Evolutionary conservation across 495 filamentous ascomycete species (phyloP).

Genomic region (Aspergillus saccharolyticus): DNA sequence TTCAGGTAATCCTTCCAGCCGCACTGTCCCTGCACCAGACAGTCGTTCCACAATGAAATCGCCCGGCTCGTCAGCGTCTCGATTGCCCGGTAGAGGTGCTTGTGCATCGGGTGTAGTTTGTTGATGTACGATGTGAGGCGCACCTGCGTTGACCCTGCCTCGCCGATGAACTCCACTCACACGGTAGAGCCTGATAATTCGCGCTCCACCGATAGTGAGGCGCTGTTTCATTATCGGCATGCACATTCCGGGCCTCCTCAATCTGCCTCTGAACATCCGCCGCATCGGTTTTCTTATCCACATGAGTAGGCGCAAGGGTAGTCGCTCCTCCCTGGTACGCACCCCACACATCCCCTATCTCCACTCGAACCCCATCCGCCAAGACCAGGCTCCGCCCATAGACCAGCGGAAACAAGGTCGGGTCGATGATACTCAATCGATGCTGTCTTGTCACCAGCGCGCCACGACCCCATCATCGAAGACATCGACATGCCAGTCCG

Average conservation of each 20-base stretch:
- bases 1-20: too few relatives aligned
- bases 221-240: background rate
- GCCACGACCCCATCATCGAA: conserved; percentile 9
- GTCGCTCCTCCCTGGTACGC: background rate
- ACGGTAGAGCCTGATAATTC: conserved; percentile 57
- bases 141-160: conserved; percentile 7
- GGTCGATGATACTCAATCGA: conserved; percentile 3
- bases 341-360: background rate
- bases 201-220: conserved; percentile 4
- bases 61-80: conserved; percentile 6
- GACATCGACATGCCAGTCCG: conserved; percentile 31
- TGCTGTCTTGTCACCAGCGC: conserved; percentile 12
- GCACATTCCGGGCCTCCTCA: background rate
- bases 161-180: conserved; percentile 42
- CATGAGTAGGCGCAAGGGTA: too few relatives aligned
- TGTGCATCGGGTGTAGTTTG: conserved; percentile 48
- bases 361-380: background rate
- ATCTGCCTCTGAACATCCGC: background rate
- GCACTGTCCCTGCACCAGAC: too few relatives aligned
- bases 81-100: conserved; percentile 7
- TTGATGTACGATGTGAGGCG: conserved; percentile 48
- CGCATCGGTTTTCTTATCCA: too few relatives aligned
- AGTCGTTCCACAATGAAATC: too few relatives aligned
- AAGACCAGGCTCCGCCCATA: conserved; percentile 2
- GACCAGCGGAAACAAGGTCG: conserved; percentile 4